These are phyloP conservation scores for Triticum dicoccoides DNA, from an alignment of 176 grass and related monocot genomes.

Conservation along the genomic window DNA sequence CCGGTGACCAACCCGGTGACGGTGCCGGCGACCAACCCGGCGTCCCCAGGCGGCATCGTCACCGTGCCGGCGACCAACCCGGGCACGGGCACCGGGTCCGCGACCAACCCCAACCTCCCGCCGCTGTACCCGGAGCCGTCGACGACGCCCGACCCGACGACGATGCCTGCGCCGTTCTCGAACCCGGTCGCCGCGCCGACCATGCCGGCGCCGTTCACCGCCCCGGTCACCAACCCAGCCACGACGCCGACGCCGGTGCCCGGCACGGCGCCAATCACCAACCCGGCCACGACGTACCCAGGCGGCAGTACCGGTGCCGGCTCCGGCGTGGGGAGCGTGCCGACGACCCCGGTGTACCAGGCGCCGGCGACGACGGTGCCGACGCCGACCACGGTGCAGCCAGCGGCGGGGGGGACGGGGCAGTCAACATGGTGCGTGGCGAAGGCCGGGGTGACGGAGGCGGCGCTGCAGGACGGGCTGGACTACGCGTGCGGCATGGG, in stretches of 20 bases:
- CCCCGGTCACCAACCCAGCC: conserved; percentile 60
- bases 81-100: conserved; percentile 22
- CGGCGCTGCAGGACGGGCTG: conserved; percentile 54
- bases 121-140: conserved; percentile 49
- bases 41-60: conserved; percentile 34
- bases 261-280: conserved; percentile 53
- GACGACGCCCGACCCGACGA: conserved; percentile 41
- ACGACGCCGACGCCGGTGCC: conserved; percentile 61
- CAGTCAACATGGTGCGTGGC: conserved; percentile 84
- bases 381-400: conserved; percentile 38
- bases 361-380: conserved; percentile 44
- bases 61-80: conserved; percentile 53
- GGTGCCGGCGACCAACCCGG: conserved; percentile 35
- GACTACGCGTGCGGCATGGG: conserved; percentile 91
- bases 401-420: conserved; percentile 24
- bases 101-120: conserved; percentile 36
- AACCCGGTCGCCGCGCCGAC: conserved; percentile 41
- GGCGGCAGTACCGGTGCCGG: background rate
- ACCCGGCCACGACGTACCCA: conserved; percentile 66
- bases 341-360: conserved; percentile 38
- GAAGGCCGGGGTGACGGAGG: conserved; percentile 52
- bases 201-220: conserved; percentile 1
- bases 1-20: conserved; percentile 57
- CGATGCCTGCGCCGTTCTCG: conserved; percentile 36
- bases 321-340: background rate